These are phyloP conservation scores for Chaetothyriales sp. DNA, from an alignment of 2,329 filamentous ascomycete species.

Conservation along the genomic window DNA sequence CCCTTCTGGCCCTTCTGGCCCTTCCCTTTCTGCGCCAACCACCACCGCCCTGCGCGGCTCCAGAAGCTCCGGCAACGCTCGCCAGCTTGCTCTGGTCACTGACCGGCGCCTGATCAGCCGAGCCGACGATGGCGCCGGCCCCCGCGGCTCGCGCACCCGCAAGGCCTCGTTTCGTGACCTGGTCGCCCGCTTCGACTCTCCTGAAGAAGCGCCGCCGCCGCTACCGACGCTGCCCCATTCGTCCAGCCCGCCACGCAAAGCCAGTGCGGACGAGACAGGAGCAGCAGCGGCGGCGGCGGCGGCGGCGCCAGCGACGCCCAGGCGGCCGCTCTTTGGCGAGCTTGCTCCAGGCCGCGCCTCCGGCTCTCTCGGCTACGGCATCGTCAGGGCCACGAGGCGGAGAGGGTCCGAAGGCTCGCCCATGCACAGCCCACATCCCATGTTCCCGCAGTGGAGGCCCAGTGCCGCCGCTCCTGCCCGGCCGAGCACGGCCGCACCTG, in stretches of 20 bases:
- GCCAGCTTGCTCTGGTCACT: background rate
- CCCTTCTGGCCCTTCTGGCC: too few relatives aligned
- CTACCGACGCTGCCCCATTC: constrained; percentile 25
- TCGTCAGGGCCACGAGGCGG: constrained; percentile 40
- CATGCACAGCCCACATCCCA: constrained; percentile 39
- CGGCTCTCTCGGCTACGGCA: constrained; percentile 42
- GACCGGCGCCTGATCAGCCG: background rate
- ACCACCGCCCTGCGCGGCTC: background rate
- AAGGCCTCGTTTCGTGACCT: constrained; percentile 69
- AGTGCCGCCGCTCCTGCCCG: background rate
- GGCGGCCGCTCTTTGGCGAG: constrained; percentile 52
- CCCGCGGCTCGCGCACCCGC: constrained; percentile 16
- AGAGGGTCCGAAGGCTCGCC: constrained; percentile 58
- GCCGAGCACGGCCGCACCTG: constrained; percentile 1
- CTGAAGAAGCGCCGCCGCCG: constrained; percentile 31
- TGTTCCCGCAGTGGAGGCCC: constrained; percentile 19
- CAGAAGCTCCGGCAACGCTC: background rate
- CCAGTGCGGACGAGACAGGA: constrained; percentile 20
- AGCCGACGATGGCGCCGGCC: background rate
- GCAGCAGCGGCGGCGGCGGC: constrained; percentile 16
- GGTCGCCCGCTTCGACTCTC: constrained; percentile 57
- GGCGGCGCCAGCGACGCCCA: constrained; percentile 21
- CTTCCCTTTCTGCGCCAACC: background rate
- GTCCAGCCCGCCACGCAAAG: constrained; percentile 24
- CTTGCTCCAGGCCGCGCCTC: constrained; percentile 42